Percentiles rank a stretch among this genome's conserved stretches.
phyloP scores from a whole-genome alignment of 257 asterid genomes.

The Parsonsia alboflavescens region DNA sequence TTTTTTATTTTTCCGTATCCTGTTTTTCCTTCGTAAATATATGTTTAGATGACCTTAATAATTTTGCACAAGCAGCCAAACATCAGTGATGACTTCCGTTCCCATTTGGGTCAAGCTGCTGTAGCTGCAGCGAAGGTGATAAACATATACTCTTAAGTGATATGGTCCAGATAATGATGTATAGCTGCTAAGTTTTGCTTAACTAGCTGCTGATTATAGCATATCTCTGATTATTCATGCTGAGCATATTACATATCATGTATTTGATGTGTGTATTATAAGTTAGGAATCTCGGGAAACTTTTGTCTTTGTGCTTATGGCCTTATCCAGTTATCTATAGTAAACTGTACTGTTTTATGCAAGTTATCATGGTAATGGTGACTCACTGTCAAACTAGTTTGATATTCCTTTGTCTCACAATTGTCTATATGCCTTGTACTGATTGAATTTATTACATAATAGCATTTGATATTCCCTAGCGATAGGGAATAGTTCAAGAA shows the following conservation, averaged over 20 bases:
- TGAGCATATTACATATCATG: background rate
- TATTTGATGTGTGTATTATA: background rate
- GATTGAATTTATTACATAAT: background rate
- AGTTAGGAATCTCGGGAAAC: background rate
- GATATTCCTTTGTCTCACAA: background rate
- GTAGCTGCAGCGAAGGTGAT: slow-evolving; percentile 97
- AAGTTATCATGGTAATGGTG: background rate
- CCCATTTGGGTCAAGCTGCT: slow-evolving; percentile 92
- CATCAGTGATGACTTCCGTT: slow-evolving; percentile 55
- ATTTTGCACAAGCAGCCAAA: slow-evolving; percentile 68
- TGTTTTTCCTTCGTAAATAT: slow-evolving; percentile 10
- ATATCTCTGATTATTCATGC: background rate
- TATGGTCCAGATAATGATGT: slow-evolving; percentile 17
- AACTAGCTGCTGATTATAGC: background rate
- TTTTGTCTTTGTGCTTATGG: background rate
- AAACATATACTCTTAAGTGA: slow-evolving; percentile 12
- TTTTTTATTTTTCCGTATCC: slow-evolving; percentile 10
- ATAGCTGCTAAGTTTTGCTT: slow-evolving; percentile 2
- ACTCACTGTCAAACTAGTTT: background rate
- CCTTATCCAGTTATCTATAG: background rate
- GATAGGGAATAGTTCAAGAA: background rate
- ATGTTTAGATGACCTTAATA: slow-evolving; percentile 19
- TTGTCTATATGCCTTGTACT: background rate
- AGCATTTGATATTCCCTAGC: background rate
- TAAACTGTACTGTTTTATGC: background rate